A percentile compares a stretch with the other conserved stretches of the same genome.
phyloP scores from a whole-genome alignment of 805 yeast genomes.

The Candida incommunis region DNA sequence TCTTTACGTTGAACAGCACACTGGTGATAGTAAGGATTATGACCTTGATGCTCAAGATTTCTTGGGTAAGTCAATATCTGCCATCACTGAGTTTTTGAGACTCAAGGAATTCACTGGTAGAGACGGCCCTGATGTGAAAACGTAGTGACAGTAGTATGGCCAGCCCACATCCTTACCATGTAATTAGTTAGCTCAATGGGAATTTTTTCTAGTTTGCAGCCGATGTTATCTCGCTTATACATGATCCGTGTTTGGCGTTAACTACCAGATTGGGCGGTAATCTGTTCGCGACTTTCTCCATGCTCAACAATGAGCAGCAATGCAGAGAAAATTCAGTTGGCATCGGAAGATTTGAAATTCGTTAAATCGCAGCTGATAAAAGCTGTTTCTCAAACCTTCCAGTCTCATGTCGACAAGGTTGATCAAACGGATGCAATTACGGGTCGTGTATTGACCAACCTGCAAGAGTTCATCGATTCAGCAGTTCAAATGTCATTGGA shows the following conservation, averaged over 20 bases:
- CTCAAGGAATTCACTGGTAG: conserved; percentile 65
- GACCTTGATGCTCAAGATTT: conserved; percentile 47
- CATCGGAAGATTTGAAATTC: conserved; percentile 36
- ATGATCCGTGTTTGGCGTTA: too few species aligned
- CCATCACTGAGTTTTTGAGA: conserved; percentile 53
- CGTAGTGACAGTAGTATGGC: conserved; percentile 28
- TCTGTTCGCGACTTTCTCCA: too few species aligned
- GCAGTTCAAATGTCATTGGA: conserved; percentile 39
- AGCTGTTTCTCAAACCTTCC: conserved; percentile 19
- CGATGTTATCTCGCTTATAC: too few species aligned
- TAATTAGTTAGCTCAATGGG: too few species aligned
- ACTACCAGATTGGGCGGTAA: too few species aligned
- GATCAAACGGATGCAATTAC: conserved; percentile 31
- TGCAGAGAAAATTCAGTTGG: conserved; percentile 28
- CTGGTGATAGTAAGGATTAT: conserved; percentile 39
- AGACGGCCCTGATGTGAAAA: conserved; percentile 78
- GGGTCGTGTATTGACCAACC: conserved; percentile 24
- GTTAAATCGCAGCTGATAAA: conserved; percentile 31
- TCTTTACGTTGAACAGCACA: conserved; percentile 76
- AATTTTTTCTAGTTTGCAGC: too few species aligned
- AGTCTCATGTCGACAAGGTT: conserved; percentile 29
- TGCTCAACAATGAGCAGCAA: too few species aligned
- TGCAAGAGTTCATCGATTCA: conserved; percentile 23
- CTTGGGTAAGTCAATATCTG: conserved; percentile 45
- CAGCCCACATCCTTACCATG: too few species aligned